Evolutionary conservation across 176 grass and related monocot genomes (phyloP), one percentile per base, ranked within the genome.

Genomic region (Avena eriantha): DNA sequence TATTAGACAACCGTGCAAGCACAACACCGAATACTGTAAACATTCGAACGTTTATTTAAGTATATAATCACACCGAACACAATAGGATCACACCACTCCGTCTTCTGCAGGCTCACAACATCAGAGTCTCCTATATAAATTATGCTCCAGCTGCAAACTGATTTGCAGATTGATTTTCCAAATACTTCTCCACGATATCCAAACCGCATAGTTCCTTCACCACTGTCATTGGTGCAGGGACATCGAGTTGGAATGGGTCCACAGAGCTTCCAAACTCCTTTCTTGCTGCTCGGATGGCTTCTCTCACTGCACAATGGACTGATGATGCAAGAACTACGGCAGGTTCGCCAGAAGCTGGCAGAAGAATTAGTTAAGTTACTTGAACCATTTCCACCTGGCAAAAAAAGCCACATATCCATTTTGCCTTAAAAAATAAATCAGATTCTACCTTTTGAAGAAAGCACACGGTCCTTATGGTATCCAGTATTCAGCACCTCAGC

Each of bases 191-290:
- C 3, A 97, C 88, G 34, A 86, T 90, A 85, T 97, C 50, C 4
- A 97, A 90, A 46, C 94, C 94, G 13, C 94, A 94, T 0, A 97
- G 59, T 73, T 97, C 90, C 76, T 94, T 97, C 31, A 97, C 92
- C 13, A 75, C 46, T 3, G 94, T 90, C 94, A 94, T 97, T n/a
- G 92, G 90, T 10, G 92, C 92, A 10, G 94, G 92, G 76, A 89
- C 92, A 54, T 97, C 71, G 24, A 97, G 82, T 36, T 97, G 82
- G 47, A 97, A 94, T 9, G 2, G 33, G 12, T 61, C 13, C 2
- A 47, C 2, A 24, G 90, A 85, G 16, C 12, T 81, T 80, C 78
- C 36, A 36, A 94, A 94, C 33, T 94, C 90, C 33, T 19, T 54
- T 49, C 92, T 90, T 0, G 92, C 86, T 19, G 90, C 94, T 58